Conservation (phyloP, 371 early-diverging fungal species). For the Apophysomyces variabilis region DNA sequence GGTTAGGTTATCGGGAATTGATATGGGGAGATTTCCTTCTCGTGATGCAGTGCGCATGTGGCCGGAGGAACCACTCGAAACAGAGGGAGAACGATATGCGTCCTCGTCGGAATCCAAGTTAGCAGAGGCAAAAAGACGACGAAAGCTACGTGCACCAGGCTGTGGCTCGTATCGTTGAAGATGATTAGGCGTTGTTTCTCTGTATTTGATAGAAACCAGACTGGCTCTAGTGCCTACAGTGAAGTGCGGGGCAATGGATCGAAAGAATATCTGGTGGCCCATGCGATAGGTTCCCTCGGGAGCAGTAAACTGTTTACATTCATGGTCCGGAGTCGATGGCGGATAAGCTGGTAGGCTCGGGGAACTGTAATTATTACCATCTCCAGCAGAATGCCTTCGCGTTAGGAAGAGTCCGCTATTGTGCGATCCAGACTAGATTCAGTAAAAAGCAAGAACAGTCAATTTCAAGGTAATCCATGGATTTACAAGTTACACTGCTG, state of each 20-base stretch:
- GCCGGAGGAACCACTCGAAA: conserved; percentile 36
- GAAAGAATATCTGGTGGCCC: conserved; percentile 55
- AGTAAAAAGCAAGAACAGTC: neutral
- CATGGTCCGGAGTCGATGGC: conserved; percentile 41
- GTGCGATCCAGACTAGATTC: conserved; percentile 28
- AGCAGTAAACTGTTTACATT: conserved; percentile 47
- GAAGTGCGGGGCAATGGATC: conserved; percentile 53
- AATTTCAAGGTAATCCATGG: neutral
- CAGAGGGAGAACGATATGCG: conserved; percentile 28
- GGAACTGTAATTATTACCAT: conserved; percentile 18
- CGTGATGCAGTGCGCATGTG: conserved; percentile 18
- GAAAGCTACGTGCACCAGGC: conserved; percentile 44
- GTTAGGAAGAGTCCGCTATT: conserved; percentile 35
- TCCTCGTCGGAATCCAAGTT: conserved; percentile 29
- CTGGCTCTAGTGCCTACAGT: conserved; percentile 59
- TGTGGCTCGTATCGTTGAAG: conserved; percentile 48
- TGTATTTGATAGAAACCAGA: conserved; percentile 66
- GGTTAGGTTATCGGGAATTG: conserved; percentile 25
- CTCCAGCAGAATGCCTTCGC: conserved; percentile 44
- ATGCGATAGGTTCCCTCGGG: conserved; percentile 62
- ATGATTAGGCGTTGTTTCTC: conserved; percentile 37
- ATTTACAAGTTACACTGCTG: conserved; percentile 7
- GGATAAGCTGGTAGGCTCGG: conserved; percentile 40
- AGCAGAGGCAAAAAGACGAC: conserved; percentile 28
- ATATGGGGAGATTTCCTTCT: conserved; percentile 13